Percentiles rank a stretch among this genome's conserved stretches.
These are phyloP conservation scores for Xylariaceae sp. DNA, from an alignment of 2,329 filamentous ascomycete genomes.

Conservation along the genomic window DNA sequence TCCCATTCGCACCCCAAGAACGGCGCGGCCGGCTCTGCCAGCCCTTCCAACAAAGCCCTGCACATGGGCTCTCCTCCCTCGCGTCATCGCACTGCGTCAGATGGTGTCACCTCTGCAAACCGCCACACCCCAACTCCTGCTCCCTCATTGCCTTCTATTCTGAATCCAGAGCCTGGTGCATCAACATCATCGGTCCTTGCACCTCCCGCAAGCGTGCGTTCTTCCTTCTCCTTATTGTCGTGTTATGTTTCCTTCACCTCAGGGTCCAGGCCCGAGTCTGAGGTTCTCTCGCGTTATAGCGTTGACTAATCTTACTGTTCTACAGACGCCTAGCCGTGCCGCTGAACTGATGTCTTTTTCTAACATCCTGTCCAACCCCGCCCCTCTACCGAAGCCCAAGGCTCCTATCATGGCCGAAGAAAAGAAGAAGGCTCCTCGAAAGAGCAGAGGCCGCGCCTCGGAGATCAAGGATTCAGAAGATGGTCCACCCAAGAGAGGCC, in stretches of 20 bases:
- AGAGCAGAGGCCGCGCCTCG: conserved; percentile 47
- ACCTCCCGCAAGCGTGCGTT: conserved; percentile 26
- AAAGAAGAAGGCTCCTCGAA: conserved; percentile 33
- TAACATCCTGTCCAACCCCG: conserved; percentile 81
- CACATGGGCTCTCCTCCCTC: conserved; percentile 27
- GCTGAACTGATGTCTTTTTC: conserved; percentile 94
- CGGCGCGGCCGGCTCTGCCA: conserved; percentile 22
- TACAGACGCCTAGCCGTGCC: conserved; percentile 65
- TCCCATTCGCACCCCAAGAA: conserved; percentile 31
- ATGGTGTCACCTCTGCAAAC: conserved; percentile 19
- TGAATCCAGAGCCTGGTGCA: conserved; percentile 28
- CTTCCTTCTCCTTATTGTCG: conserved; percentile 1
- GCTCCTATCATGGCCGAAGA: conserved; percentile 33
- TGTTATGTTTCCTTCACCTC: conserved; percentile 1
- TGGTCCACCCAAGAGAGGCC: conserved; percentile 40
- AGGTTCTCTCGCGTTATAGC: conserved; percentile 2
- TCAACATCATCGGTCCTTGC: conserved; percentile 9
- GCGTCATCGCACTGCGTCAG: conserved; percentile 23
- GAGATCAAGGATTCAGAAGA: conserved; percentile 48
- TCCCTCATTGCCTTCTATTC: conserved; percentile 26
- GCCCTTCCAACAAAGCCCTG: conserved; percentile 26
- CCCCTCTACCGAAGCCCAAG: conserved; percentile 55
- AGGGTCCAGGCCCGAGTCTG: not conserved
- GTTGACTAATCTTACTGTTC: not conserved
- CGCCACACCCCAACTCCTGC: conserved; percentile 26